phyloP scores from a whole-genome alignment of 169 alveolate genomes.

The Plasmodium adleri region DNA sequence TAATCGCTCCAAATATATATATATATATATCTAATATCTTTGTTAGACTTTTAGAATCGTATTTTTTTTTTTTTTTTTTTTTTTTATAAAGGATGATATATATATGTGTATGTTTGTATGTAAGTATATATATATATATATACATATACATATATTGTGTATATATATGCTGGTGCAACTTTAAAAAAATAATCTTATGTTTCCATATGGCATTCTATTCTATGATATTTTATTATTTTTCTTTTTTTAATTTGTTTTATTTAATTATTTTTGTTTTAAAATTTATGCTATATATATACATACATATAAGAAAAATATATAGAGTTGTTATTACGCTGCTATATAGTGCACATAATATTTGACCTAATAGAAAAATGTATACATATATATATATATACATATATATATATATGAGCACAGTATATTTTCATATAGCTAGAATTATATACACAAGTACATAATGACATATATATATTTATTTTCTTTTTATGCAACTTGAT shows the following conservation, averaged over 20 bases:
- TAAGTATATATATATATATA: no score
- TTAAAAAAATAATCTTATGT: slow-evolving; percentile 12
- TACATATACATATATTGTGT: background rate
- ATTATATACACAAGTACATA: no score
- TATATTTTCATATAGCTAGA: background rate
- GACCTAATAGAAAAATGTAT: no score
- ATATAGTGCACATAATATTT: slow-evolving; percentile 54
- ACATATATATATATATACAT: no score
- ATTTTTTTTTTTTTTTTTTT: slow-evolving; percentile 39
- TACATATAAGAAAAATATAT: no score
- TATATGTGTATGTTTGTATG: background rate
- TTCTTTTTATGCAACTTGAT: no score
- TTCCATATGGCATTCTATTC: slow-evolving; percentile 15
- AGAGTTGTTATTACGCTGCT: slow-evolving; percentile 65
- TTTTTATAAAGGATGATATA: background rate
- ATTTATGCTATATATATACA: slow-evolving; percentile 7
- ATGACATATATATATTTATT: no score
- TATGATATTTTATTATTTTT: slow-evolving; percentile 15
- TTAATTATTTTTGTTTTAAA: slow-evolving; percentile 8
- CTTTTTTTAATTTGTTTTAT: background rate
- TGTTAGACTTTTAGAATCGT: slow-evolving; percentile 9
- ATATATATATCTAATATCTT: slow-evolving; percentile 1
- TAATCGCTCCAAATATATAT: slow-evolving; percentile 36
- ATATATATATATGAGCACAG: slow-evolving; percentile 6
- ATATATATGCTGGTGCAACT: slow-evolving; percentile 13